Percentiles rank a stretch among this genome's conserved stretches.
Conservation (phyloP, 495 filamentous ascomycete species). For the Tuber umbilicatum region DNA sequence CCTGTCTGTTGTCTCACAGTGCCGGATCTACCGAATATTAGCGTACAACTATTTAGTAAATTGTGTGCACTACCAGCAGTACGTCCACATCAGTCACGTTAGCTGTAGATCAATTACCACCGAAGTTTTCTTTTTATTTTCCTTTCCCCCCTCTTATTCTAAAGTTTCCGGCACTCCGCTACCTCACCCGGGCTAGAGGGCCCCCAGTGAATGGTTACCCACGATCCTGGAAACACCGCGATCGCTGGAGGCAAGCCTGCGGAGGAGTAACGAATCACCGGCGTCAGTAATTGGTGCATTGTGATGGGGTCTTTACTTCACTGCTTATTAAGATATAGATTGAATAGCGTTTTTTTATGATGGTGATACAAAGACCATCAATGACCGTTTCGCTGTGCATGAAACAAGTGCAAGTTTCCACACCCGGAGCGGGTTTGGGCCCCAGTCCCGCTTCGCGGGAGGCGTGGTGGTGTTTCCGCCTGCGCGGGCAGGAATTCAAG, state of each 20-base stretch:
- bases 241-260: not conserved
- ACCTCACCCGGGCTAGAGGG: not conserved
- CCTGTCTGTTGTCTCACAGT: not conserved
- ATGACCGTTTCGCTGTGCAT: not conserved
- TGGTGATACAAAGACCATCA: not conserved
- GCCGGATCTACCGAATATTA: not conserved
- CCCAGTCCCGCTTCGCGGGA: too few relatives aligned
- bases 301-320: not conserved
- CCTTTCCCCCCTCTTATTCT: not conserved
- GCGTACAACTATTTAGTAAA: not conserved
- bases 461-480: too few relatives aligned
- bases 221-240: not conserved
- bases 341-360: not conserved
- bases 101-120: not conserved
- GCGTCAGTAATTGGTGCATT: not conserved
- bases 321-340: not conserved
- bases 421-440: too few relatives aligned
- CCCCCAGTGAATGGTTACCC: not conserved
- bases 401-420: too few relatives aligned
- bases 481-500: too few relatives aligned
- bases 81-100: not conserved
- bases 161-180: not conserved
- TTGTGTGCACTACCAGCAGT: too few relatives aligned
- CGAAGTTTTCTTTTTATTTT: not conserved
- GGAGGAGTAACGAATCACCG: not conserved